Evolutionary conservation across 169 alveolate species (phyloP), one percentile per base, ranked within the genome.

Genomic region (Cryptosporidium ubiquitum): DNA sequence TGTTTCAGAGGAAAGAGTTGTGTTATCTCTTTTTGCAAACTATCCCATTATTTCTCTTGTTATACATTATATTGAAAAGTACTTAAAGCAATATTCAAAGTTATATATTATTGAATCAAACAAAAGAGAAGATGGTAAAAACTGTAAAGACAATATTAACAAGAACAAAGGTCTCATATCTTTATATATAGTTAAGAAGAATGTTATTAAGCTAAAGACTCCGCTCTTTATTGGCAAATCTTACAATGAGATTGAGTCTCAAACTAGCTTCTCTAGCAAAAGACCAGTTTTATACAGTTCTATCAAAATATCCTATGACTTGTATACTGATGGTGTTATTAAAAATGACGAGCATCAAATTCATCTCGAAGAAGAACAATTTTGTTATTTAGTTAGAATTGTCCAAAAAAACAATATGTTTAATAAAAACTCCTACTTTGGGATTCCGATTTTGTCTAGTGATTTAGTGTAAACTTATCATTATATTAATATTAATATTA

Each of bases 41-140:
- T 58, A 74, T 16, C 10, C 86, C 9, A 51, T 37, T 20, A 58
- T 29, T 57, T 74, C 86, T 18, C 42, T 52, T 16, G 40, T 57
- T 6, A 16, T 42, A 35, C 40, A 37, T 74, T 74, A 74, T 60
- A 57, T 74, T 12, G 73, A 74, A 60, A 52, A 29, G 29, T 52
- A 57, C 12, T 23, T 52, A 12, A 74, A 47, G 33, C 57, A 74
- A 74, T 12, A 57, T 23, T 70, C 84, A 29, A 70, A 60, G 39
- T 29, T 26, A 60, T 60, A 60, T 23, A 60, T 60, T 60, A 60
- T 4, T 5, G 4, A 60, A 2, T 47, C 55, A 47, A 47, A 14
- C 6, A 7, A 47, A 47, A 47, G 3, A 0, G 23, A 6, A 0
- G 55, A 47, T 47, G 3, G 2, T 0, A 47, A 47, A 12, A n/a